Base-by-base conservation (phyloP, 495 filamentous ascomycete species). In the Aspergillus haitiensis region DNA sequence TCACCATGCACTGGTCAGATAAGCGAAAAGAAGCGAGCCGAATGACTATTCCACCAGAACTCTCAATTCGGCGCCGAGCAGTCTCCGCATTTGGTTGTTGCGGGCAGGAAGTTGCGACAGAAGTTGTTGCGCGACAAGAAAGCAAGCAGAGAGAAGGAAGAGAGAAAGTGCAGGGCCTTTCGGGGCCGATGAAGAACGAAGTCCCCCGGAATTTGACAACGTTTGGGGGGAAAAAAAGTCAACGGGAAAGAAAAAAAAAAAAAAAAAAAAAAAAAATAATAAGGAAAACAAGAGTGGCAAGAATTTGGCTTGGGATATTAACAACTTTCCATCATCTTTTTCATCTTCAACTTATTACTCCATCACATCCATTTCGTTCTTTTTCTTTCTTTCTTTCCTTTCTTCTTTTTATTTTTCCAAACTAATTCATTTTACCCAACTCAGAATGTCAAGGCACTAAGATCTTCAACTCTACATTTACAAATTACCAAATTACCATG, bases 1-100 rank as follows among this genome's bases (percentile, higher is more conserved):
- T 70, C 63, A 70, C 67, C 65, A 64, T 60, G 59, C 54, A 64
- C 60, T 63, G 62, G 67, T 58, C 65, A 67, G 64, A 68, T 66
- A 68, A 70, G 65, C 61, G 59, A 64, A 65, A 66, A 66, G 62
- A 66, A 66, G 65, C 62, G 65, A 65, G 65, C 63, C 65, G 62
- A 65, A 62, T 52, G 45, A 61, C 62, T 70, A 68, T 68, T 63
- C 62, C 68, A 66, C 62, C 61, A 70, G 63, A 64, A 63, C 60
- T 53, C 51, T 45, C 59, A 61, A 61, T 62, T 64, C 60, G 60
- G 56, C 59, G 60, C 60, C 66, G 49, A 49, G 58, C 44, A 64
- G 21, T 37, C 54, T 55, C 67, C 60, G 67, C 64, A 65, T 64
- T 42, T 58, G 64, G 55, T 58, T 59, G 52, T 47, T 59, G 39